A percentile compares a stretch with the other conserved stretches of the same genome.
Conservation (phyloP, 2,329 filamentous ascomycete genomes). For the Drechslerella coelobrocha region DNA sequence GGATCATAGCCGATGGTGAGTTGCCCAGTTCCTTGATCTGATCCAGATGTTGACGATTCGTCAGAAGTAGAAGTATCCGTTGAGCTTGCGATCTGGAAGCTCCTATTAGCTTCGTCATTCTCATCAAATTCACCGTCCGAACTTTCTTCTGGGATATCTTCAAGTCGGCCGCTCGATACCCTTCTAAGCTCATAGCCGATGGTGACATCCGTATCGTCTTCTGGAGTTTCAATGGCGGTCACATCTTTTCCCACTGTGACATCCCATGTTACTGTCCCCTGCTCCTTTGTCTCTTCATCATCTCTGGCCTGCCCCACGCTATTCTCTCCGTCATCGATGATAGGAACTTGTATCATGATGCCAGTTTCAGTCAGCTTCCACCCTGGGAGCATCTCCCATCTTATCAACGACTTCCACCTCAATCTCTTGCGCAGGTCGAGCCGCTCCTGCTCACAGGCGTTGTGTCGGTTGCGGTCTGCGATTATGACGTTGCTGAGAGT, state of each 20-base stretch:
- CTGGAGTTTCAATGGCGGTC: background rate
- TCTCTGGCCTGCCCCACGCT: background rate
- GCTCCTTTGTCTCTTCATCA: conserved; percentile 28
- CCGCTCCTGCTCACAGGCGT: conserved; percentile 21
- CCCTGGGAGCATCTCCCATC: conserved; percentile 8
- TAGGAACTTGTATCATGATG: conserved; percentile 6
- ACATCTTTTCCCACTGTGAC: background rate
- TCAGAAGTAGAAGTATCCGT: background rate
- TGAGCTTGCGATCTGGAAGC: background rate
- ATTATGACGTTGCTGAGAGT: conserved; percentile 26
- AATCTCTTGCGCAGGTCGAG: conserved; percentile 24
- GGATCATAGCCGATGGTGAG: background rate
- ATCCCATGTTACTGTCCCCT: background rate
- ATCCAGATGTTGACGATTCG: background rate
- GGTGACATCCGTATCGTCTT: background rate
- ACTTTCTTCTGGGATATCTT: background rate
- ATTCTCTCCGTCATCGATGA: background rate
- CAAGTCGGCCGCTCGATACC: background rate
- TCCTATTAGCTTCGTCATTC: background rate
- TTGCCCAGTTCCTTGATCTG: background rate
- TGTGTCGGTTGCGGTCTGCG: conserved; percentile 24
- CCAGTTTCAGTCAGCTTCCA: conserved; percentile 21
- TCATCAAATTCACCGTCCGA: background rate
- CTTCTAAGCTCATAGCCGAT: background rate
- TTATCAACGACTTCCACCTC: conserved; percentile 10